phyloP scores from a whole-genome alignment of 495 filamentous ascomycete species.

The Lepidopterella palustris region DNA sequence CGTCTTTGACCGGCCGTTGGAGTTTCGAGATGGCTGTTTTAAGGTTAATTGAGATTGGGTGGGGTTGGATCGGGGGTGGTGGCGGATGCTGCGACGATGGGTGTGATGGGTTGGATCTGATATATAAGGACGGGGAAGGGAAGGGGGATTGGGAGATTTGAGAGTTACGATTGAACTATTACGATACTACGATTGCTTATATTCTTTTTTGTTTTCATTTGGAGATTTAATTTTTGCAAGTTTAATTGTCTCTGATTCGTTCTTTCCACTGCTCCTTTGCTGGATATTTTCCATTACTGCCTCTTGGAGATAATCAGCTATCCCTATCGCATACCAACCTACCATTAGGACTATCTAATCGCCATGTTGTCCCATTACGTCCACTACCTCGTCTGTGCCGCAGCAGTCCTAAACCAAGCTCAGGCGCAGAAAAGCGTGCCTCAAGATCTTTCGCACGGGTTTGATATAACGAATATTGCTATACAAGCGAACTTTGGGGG shows the following conservation, averaged over 20 bases:
- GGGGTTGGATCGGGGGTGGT: not conserved
- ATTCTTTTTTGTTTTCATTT: not conserved
- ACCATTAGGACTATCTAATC: too few relatives aligned
- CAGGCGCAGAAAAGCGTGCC: conserved; percentile 3
- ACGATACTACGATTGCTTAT: not conserved
- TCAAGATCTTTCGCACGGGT: not conserved
- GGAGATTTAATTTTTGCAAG: not conserved
- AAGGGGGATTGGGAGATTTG: not conserved
- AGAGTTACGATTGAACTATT: not conserved
- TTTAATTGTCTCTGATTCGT: too few relatives aligned
- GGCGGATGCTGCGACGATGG: not conserved
- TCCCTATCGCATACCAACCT: too few relatives aligned
- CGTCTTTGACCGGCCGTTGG: not conserved
- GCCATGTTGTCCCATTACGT: not conserved
- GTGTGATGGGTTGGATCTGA: not conserved
- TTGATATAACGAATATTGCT: not conserved
- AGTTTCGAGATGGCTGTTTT: not conserved
- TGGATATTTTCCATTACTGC: too few relatives aligned
- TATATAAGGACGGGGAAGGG: not conserved
- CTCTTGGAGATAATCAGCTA: too few relatives aligned
- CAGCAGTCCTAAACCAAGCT: not conserved
- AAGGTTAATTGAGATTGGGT: not conserved
- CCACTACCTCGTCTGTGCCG: not conserved
- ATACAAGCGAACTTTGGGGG: not conserved
- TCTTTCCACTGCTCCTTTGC: too few relatives aligned